phyloP scores from a whole-genome alignment of 2,329 filamentous ascomycete species.

The Tothia fuscella region DNA sequence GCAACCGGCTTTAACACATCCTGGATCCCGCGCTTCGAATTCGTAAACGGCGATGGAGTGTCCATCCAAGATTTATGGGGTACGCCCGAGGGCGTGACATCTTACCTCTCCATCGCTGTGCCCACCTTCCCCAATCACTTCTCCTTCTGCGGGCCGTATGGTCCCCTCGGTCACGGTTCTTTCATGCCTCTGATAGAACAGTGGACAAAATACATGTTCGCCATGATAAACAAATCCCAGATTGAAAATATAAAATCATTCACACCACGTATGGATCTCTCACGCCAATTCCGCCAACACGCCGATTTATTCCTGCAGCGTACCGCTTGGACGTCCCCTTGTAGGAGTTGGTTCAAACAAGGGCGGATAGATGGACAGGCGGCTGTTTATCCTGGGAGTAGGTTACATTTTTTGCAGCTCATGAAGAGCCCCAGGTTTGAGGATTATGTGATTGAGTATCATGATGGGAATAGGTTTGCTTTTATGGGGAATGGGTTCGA shows the following conservation, averaged over 20 bases:
- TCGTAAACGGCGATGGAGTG: constrained; percentile 17
- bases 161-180: constrained; percentile 27
- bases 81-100: constrained; percentile 22
- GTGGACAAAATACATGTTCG: constrained; percentile 29
- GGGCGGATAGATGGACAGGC: constrained; percentile 25
- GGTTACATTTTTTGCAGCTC: constrained; percentile 28
- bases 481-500: constrained; percentile 35
- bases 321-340: constrained; percentile 25
- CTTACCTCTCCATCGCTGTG: constrained; percentile 30
- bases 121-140: constrained; percentile 34
- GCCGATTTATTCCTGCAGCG: constrained; percentile 29
- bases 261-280: constrained; percentile 22
- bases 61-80: constrained; percentile 27
- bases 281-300: constrained; percentile 26
- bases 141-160: constrained; percentile 30
- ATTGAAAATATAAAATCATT: constrained; percentile 31
- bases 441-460: constrained; percentile 31
- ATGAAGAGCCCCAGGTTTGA: constrained; percentile 27
- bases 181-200: constrained; percentile 31
- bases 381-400: constrained; percentile 27
- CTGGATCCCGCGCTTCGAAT: constrained; percentile 18
- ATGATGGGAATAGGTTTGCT: constrained; percentile 27
- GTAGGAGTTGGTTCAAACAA: constrained; percentile 26
- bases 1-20: constrained; percentile 27
- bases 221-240: constrained; percentile 28